Conservation (phyloP, 129 eudicot species). For the Escallonia herrerae region DNA sequence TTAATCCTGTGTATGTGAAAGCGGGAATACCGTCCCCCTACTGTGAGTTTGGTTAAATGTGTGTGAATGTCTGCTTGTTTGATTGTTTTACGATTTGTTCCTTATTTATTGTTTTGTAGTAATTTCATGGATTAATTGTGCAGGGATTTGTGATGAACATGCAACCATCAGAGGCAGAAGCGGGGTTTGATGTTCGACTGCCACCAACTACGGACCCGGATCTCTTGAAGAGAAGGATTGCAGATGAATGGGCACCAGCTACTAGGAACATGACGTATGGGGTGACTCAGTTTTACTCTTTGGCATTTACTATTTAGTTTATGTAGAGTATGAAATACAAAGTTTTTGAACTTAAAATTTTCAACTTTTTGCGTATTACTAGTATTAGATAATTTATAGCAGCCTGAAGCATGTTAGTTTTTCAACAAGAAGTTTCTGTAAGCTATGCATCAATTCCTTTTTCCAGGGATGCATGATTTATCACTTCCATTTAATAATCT, state of each 20-base stretch:
- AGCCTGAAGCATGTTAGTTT: too few relatives aligned
- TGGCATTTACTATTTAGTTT: not conserved
- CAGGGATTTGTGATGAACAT: constrained; percentile 82
- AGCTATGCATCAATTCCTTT: too few relatives aligned
- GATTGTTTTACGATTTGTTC: not conserved
- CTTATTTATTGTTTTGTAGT: not conserved
- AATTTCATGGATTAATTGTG: constrained; percentile 5
- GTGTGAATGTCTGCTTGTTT: not conserved
- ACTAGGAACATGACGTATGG: constrained; percentile 74
- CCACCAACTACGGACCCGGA: constrained; percentile 80
- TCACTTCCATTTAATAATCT: too few relatives aligned
- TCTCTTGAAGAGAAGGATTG: constrained; percentile 52
- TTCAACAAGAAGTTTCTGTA: too few relatives aligned
- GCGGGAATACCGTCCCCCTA: constrained; percentile 58
- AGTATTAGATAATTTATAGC: too few relatives aligned
- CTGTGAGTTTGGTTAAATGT: constrained; percentile 20
- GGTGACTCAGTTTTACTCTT: constrained; percentile 25
- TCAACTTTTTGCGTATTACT: too few relatives aligned
- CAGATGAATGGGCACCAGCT: constrained; percentile 89
- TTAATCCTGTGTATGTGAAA: constrained; percentile 72
- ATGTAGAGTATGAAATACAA: not conserved
- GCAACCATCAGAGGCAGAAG: constrained; percentile 99
- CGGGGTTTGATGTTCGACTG: constrained; percentile 68
- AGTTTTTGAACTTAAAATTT: too few relatives aligned
- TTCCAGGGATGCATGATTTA: too few relatives aligned